These are phyloP conservation scores for Rhizoclosmatium globosum DNA, from an alignment of 192 early-diverging fungal species.

Conservation along the genomic window DNA sequence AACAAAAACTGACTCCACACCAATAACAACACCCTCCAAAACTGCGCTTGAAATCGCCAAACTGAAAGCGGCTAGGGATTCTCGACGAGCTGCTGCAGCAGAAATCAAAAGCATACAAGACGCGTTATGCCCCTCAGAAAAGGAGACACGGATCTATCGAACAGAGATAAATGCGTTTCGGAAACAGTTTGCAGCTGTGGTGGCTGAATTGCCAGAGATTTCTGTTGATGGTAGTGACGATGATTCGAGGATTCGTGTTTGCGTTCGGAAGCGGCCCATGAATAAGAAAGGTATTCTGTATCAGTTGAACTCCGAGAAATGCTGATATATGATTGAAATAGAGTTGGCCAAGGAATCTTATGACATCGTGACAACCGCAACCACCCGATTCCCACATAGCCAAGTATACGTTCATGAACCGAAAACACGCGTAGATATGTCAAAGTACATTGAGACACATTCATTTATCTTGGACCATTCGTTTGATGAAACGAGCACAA, in stretches of 20 bases:
- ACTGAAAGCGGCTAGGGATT: slow-evolving; percentile 29
- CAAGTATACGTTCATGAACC: slow-evolving; percentile 56
- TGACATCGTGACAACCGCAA: slow-evolving; percentile 50
- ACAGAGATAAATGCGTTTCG: slow-evolving; percentile 35
- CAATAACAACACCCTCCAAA: slow-evolving; percentile 38
- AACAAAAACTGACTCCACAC: neutral
- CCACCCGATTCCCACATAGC: slow-evolving; percentile 42
- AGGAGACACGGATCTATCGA: slow-evolving; percentile 25
- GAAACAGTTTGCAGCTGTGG: neutral
- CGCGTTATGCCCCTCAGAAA: slow-evolving; percentile 13
- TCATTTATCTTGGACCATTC: slow-evolving; percentile 88
- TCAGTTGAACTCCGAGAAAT: neutral
- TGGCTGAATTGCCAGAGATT: neutral
- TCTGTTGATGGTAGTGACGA: neutral
- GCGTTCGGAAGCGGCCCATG: slow-evolving; percentile 88
- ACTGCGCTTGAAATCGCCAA: slow-evolving; percentile 38
- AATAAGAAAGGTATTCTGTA: slow-evolving; percentile 66
- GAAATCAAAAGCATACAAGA: slow-evolving; percentile 13
- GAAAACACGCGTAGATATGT: slow-evolving; percentile 73
- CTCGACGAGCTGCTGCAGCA: slow-evolving; percentile 31
- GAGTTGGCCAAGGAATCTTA: slow-evolving; percentile 32
- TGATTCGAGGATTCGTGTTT: slow-evolving; percentile 74
- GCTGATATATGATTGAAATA: slow-evolving; percentile 11
- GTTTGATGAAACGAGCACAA: slow-evolving; percentile 73
- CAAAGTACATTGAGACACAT: slow-evolving; percentile 86